Conservation (phyloP, 2,329 filamentous ascomycete species). For the Ceratocystis cubensis region DNA sequence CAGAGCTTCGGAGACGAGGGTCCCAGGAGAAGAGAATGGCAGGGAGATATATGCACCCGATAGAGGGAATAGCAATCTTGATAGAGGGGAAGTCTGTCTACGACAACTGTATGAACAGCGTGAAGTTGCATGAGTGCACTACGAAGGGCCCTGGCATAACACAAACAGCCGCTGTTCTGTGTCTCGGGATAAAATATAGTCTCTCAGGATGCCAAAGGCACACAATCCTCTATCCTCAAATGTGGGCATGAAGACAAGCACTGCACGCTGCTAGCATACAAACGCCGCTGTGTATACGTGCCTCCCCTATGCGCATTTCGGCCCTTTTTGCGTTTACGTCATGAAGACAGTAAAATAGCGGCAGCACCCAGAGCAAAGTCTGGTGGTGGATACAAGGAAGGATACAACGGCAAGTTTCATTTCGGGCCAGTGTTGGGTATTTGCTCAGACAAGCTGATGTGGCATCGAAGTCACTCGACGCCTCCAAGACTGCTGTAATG, state of each 20-base stretch:
- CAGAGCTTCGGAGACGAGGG: not conserved
- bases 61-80: too few relatives aligned
- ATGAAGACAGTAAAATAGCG: not conserved
- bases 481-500: not conserved
- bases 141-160: too few relatives aligned
- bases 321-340: conserved; percentile 5
- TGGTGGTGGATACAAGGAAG: not conserved
- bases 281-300: not conserved
- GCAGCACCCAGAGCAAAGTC: not conserved
- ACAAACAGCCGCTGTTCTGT: too few relatives aligned
- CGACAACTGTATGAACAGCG: too few relatives aligned
- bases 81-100: too few relatives aligned
- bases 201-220: not conserved
- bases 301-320: not conserved
- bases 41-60: too few relatives aligned
- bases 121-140: too few relatives aligned
- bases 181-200: too few relatives aligned
- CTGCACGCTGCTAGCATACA: not conserved
- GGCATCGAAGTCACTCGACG: not conserved
- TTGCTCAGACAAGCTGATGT: not conserved
- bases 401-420: not conserved
- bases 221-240: not conserved
- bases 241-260: not conserved
- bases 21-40: too few relatives aligned
- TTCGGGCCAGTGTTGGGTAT: not conserved